A percentile compares a stretch with the other conserved stretches of the same genome.
phyloP scores from a whole-genome alignment of 495 filamentous ascomycete genomes.

The Sabuloglossum arenarium region DNA sequence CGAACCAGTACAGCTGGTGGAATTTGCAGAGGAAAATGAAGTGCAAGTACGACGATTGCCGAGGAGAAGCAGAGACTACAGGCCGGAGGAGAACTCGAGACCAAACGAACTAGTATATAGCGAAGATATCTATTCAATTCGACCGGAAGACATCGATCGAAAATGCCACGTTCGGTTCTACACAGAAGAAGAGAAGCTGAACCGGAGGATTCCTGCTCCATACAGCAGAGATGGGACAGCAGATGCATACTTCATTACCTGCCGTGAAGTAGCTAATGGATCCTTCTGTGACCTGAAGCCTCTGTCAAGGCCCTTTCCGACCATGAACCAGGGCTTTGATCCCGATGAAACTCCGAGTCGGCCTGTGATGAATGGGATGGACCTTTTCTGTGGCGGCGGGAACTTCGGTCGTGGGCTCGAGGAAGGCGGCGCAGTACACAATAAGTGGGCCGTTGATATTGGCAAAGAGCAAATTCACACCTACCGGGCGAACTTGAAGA shows the following conservation, averaged over 20 bases:
- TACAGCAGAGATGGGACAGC: conserved; percentile 41
- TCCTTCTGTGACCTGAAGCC: conserved; percentile 7
- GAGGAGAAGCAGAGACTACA: conserved; percentile 15
- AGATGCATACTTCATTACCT: conserved; percentile 40
- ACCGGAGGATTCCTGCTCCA: conserved; percentile 30
- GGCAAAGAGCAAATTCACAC: conserved; percentile 39
- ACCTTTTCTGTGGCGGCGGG: conserved; percentile 54
- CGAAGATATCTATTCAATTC: conserved; percentile 20
- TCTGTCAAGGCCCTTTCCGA: conserved; percentile 10
- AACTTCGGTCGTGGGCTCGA: conserved; percentile 56
- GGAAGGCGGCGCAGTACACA: conserved; percentile 41
- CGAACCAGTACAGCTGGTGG: neutral
- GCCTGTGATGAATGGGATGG: conserved; percentile 30
- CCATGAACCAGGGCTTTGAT: conserved; percentile 36
- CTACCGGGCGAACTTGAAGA: conserved; percentile 37
- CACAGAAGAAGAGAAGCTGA: conserved; percentile 11
- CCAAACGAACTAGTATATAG: conserved; percentile 49
- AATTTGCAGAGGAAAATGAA: conserved; percentile 2
- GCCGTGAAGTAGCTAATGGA: conserved; percentile 8
- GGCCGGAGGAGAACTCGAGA: conserved; percentile 16
- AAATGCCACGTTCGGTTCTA: conserved; percentile 40
- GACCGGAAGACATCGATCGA: conserved; percentile 22
- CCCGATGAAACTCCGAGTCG: conserved; percentile 9
- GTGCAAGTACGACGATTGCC: conserved; percentile 25
- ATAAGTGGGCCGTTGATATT: conserved; percentile 44